Evolutionary conservation across 352 stramenopile genomes (phyloP).

Genomic region (Pythium periplocum): DNA sequence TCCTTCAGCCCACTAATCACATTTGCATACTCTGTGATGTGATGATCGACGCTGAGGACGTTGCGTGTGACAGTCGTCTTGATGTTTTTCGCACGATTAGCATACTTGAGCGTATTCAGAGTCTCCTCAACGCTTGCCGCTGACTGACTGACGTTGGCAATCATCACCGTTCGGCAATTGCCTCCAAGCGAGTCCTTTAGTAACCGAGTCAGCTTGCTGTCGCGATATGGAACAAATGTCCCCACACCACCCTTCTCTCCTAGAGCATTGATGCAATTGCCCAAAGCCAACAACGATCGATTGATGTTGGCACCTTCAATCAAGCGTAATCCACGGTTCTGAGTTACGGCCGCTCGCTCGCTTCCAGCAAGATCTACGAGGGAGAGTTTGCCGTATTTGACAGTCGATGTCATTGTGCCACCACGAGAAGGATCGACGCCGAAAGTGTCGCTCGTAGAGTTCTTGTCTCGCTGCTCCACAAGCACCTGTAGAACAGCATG

Average conservation of each 20-base stretch:
- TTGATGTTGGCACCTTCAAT: constrained; percentile 93
- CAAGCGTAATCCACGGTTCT: constrained; percentile 83
- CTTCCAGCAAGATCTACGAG: constrained; percentile 89
- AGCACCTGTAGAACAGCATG: constrained; percentile 87
- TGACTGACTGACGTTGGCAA: constrained; percentile 86
- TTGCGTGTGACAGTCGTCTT: constrained; percentile 88
- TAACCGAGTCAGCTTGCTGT: constrained; percentile 85
- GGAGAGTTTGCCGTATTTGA: constrained; percentile 87
- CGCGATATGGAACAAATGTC: constrained; percentile 86
- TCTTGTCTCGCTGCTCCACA: constrained; percentile 65
- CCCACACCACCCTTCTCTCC: constrained; percentile 51
- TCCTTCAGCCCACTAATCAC: constrained; percentile 82
- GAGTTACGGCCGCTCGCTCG: constrained; percentile 86
- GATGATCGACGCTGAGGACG: constrained; percentile 83
- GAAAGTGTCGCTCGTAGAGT: constrained; percentile 13
- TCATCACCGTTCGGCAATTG: constrained; percentile 94
- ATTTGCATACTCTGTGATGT: constrained; percentile 81
- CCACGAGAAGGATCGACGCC: constrained; percentile 13
- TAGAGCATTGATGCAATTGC: constrained; percentile 93
- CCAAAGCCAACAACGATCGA: constrained; percentile 82
- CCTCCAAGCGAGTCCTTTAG: constrained; percentile 89
- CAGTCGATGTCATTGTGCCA: constrained; percentile 14
- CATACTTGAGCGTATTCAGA: constrained; percentile 93
- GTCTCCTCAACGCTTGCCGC: constrained; percentile 87
- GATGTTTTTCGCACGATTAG: constrained; percentile 91